Evolutionary conservation across 2,329 filamentous ascomycete genomes (phyloP).

Genomic region (Aspergillus ochraceoroseus): DNA sequence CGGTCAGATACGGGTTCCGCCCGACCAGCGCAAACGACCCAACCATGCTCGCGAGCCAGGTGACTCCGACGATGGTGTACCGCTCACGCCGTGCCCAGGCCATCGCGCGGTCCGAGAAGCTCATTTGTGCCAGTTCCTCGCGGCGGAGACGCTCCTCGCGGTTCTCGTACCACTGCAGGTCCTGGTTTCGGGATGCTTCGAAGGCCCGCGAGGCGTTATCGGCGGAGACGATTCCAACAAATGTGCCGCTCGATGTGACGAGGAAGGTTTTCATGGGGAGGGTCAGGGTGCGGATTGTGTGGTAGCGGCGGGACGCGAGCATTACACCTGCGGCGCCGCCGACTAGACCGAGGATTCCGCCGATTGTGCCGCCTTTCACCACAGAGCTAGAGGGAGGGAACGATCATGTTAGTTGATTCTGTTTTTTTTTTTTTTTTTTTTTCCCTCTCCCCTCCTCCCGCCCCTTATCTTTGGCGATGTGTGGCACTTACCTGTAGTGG

Average conservation of each 20-base stretch:
- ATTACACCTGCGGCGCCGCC: constrained; percentile 64
- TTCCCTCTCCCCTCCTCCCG: too few relatives aligned
- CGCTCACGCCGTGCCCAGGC: constrained; percentile 74
- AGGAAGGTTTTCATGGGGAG: constrained; percentile 89
- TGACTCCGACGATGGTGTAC: constrained; percentile 77
- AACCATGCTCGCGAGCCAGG: constrained; percentile 77
- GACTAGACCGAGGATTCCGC: constrained; percentile 63
- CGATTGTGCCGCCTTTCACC: constrained; percentile 70
- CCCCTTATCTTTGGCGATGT: constrained; percentile 15
- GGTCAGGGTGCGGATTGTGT: constrained; percentile 73
- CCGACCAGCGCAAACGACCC: constrained; percentile 69
- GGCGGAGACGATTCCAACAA: constrained; percentile 80
- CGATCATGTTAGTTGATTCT: constrained; percentile 18
- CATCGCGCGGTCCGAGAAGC: constrained; percentile 56
- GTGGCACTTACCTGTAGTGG: constrained; percentile 63
- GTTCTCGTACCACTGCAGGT: constrained; percentile 61
- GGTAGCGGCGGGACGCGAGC: constrained; percentile 65
- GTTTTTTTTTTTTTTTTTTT: constrained; percentile 10
- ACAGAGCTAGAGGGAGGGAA: too few relatives aligned
- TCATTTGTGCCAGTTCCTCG: constrained; percentile 54
- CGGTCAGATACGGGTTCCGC: constrained; percentile 68
- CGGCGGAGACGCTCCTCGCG: constrained; percentile 54
- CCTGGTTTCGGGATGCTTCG: constrained; percentile 65
- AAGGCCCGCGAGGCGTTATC: constrained; percentile 68
- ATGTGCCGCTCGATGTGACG: constrained; percentile 74